A percentile compares a stretch with the other conserved stretches of the same genome.
Conservation (phyloP, 148 eudicot genomes). For the Simmondsia chinensis region DNA sequence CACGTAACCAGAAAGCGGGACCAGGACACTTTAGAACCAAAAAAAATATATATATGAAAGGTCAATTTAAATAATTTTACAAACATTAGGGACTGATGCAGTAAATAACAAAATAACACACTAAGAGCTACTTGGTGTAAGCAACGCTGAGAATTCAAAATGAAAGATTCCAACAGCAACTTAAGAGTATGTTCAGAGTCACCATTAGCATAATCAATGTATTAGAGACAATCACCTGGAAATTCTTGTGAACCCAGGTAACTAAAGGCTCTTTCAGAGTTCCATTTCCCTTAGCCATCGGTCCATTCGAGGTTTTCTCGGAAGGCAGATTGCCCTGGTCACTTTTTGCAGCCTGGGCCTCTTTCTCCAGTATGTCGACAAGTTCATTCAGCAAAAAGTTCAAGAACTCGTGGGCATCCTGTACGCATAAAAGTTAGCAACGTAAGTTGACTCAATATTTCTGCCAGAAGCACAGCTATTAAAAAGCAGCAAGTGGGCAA, state of each 20-base stretch:
- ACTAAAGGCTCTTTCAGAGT: conserved; percentile 51
- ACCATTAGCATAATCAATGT: background rate
- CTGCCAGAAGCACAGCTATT: no score
- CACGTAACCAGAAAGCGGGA: background rate
- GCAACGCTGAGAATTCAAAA: no score
- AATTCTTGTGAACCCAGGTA: conserved; percentile 81
- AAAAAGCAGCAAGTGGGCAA: no score
- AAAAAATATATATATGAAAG: no score
- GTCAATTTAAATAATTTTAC: no score
- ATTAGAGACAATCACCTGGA: conserved; percentile 39
- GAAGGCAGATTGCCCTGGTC: conserved; percentile 33
- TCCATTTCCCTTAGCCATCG: conserved; percentile 24
- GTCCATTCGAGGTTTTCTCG: conserved; percentile 48
- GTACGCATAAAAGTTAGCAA: conserved; percentile 10
- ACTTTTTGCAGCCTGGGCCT: conserved; percentile 37
- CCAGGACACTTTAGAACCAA: background rate
- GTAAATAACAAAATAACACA: no score
- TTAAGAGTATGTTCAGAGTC: background rate
- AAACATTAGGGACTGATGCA: no score
- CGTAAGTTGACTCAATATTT: no score
- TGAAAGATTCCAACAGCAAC: background rate
- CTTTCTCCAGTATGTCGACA: conserved; percentile 89
- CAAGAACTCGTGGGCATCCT: conserved; percentile 96
- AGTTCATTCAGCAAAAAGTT: conserved; percentile 84
- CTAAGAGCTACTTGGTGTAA: no score